Evolutionary conservation across 2,329 filamentous ascomycete species (phyloP), one percentile per base, ranked within the genome.

Genomic region (Thyridium curvatum): DNA sequence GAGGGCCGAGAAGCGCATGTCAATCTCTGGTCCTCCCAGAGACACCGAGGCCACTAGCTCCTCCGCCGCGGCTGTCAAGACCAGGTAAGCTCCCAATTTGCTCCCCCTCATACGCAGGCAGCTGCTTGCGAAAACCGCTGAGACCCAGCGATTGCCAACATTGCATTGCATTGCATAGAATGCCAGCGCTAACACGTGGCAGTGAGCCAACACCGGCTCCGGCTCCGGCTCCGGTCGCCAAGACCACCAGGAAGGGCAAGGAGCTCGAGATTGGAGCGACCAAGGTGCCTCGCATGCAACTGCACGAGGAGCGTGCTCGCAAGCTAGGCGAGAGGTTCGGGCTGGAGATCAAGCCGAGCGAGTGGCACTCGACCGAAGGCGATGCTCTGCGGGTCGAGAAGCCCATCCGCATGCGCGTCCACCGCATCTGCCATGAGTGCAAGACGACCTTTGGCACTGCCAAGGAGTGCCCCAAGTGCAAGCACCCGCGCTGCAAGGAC

Each of bases 401-500:
- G 66, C 75, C 83, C 12, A 84, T 88, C 48, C 79, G 84, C 42
- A 84, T 90, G 75, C 79, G 85, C 39, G 77, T 89, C 38, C 84
- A 86, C 58, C 78, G 82, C 49, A 82, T 76, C 46, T 96, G 90
- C 61, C 90, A 95, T 62, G 73, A 77, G 49, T 96, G 90, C 66
- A 76, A 81, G 42, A 77, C 82, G 12, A 75, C 76, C 17, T 94
- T 91, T 58, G 82, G 84, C 40, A 61, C 74, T 15, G 77, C 82
- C 52, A 88, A 83, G 63, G 71, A 83, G 43, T 95, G 90, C 62
- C 61, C 72, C 47, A 77, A 77, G 48, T 96, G 90, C 66, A 74
- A 84, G 50, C 90, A 96, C 63, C 69, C 70, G 34, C 79, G 86
- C 48, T 96, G 90, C 74, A 84, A 78, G 54, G 80, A 84, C 53